Base-by-base conservation (phyloP, 345 rosid species). In the Euphorbia lathyris region DNA sequence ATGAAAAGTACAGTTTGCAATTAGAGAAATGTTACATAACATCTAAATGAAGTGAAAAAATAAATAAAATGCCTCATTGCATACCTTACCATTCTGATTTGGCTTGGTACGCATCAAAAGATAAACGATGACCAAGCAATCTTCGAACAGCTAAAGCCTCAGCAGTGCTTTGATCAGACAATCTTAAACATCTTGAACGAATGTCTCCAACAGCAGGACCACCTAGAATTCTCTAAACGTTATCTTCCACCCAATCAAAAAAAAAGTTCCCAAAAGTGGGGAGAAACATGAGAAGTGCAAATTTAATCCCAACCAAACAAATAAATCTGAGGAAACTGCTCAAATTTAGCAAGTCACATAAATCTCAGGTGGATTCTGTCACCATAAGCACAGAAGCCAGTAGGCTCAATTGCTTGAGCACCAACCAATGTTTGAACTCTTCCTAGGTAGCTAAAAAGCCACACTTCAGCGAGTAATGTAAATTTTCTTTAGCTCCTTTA, bases 151-250 rank as follows among this genome's bases (percentile, higher is more conserved):
- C 93, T 68, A 89, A 88, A 43, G 98, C 98, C 79, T 94, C 98
- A 2, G 89, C 79, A 58, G 89, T 89, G 63, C 98, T 91, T 77
- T 94, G 79, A 68, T 87, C 96, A 7, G 97, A 92, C 53, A 94
- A 80, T 72, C 98, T 86, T 85, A 94, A 87, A 75, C 98, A 91
- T 74, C 98, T 87, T 5, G 98, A 94, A 67, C 98, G 83, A 66
- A 91, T 91, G 70, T 94, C 98, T 60, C 97, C 98, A 53, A 94
- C 97, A 52, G 98, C 98, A 17, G 98, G 98, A 50, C 98, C 98
- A 30, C 97, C 97, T 93, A 62, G 34, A 69, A 25, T 70, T 66
- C 0, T 32, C 27, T 3, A 40, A 57, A 55, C 9, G 25, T 65
- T 63, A 65, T n/a, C 16, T 6, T 57, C 20, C 45, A 59, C 19